phyloP scores from a whole-genome alignment of 106 monocot genomes.

The Gastrodia elata region DNA sequence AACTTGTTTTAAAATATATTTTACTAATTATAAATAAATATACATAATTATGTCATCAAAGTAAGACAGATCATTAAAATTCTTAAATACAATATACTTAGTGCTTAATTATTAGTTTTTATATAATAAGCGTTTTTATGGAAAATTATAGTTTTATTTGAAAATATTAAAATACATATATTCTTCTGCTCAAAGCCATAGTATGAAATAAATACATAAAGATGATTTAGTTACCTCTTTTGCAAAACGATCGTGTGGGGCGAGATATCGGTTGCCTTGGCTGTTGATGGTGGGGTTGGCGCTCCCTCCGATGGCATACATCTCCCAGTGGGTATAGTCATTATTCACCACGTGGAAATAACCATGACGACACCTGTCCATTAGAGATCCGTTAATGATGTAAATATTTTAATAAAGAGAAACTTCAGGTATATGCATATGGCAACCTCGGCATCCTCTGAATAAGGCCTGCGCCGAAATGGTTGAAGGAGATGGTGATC shows the following conservation, averaged over 20 bases:
- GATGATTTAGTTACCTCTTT: background rate
- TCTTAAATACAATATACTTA: too few relatives aligned
- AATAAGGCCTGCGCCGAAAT: constrained; percentile 8
- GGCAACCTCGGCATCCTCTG: constrained; percentile 5
- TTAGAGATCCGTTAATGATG: background rate
- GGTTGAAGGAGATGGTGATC: constrained; percentile 10
- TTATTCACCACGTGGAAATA: constrained; percentile 11
- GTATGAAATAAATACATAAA: too few relatives aligned
- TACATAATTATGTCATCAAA: too few relatives aligned
- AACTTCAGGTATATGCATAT: background rate
- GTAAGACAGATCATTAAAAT: too few relatives aligned
- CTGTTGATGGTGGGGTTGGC: constrained; percentile 10
- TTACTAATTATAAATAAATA: too few relatives aligned
- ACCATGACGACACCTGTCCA: background rate
- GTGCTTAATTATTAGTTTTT: too few relatives aligned
- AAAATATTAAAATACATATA: too few relatives aligned
- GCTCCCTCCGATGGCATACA: constrained; percentile 11
- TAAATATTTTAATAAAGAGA: background rate
- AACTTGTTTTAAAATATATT: too few relatives aligned
- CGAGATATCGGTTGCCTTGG: constrained; percentile 6
- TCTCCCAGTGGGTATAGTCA: constrained; percentile 9
- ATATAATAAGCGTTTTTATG: too few relatives aligned
- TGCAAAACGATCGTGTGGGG: background rate
- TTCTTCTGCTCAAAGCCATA: too few relatives aligned
- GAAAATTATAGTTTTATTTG: too few relatives aligned